A percentile compares a stretch with the other conserved stretches of the same genome.
Evolutionary conservation across 805 yeast species (phyloP).

Genomic region (Millerozyma miso): DNA sequence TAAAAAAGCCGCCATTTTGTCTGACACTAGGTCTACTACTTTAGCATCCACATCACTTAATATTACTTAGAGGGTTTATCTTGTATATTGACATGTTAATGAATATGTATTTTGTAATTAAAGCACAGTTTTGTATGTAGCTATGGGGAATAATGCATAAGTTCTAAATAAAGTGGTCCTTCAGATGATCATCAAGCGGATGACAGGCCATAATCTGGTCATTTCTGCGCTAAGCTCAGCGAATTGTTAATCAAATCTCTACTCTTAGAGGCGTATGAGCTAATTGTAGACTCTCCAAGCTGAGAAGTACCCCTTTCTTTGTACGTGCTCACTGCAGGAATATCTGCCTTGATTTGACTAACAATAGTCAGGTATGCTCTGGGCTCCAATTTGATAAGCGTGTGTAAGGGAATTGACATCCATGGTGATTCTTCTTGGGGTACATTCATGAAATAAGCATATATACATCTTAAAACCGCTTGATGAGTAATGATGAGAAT

Average conservation of each 20-base stretch:
- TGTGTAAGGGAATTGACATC: conserved; percentile 98
- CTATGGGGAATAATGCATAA: too few species aligned
- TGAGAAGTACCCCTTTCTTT: conserved; percentile 87
- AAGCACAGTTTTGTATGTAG: too few species aligned
- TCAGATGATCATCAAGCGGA: too few species aligned
- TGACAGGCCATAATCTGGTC: too few species aligned
- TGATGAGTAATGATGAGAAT: conserved; percentile 95
- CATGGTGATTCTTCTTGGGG: conserved; percentile 97
- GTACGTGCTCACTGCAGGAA: conserved; percentile 96
- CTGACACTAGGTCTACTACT: too few species aligned
- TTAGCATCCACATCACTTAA: background rate
- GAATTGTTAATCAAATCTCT: conserved; percentile 46
- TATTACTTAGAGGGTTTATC: background rate
- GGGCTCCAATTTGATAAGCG: conserved; percentile 91
- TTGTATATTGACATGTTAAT: background rate
- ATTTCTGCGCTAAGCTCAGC: background rate
- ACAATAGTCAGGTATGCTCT: conserved; percentile 88
- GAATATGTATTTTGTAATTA: background rate
- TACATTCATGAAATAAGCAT: conserved; percentile 97
- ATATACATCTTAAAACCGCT: conserved; percentile 92
- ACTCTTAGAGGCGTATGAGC: conserved; percentile 35
- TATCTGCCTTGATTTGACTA: conserved; percentile 87
- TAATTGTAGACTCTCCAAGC: conserved; percentile 46
- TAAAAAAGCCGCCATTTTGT: background rate
- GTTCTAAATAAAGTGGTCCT: too few species aligned